Base-by-base conservation (phyloP, 2,329 filamentous ascomycete species). In the Escovopsis sp. region DNA sequence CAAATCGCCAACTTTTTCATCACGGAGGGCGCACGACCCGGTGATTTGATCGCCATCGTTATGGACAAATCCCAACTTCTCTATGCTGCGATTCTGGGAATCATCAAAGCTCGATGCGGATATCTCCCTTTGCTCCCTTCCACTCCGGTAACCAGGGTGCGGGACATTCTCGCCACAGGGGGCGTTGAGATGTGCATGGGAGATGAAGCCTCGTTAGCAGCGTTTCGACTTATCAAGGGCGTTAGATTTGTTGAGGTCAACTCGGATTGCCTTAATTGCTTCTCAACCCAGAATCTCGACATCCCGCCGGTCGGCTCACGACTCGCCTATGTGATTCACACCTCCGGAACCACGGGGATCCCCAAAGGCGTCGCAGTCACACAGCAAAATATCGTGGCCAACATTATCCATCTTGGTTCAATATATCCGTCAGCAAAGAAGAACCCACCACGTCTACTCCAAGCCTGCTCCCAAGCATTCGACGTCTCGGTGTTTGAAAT, bases 401-500 rank as follows among this genome's bases (percentile, higher is more conserved):
- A 92, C 43, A 61, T 93, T n/a, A 62, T 72, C 14, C 63, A 71
- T 9, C 62, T 94, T 6, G 64, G 67, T 3, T 58, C 64, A 3
- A 58, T 82, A 0, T 93, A 92, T 48, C 79, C 81, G 0, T 58
- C 61, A 0, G 49, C 57, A 1, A 19, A 39, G 6, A 28, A 27
- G 1, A 46, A 46, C 1, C 45, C 55, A 1, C 70, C 75, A 1
- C 69, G 75, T n/a, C 61, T 93, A 23, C 61, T 94, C 0, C 86
- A 93, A 54, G 74, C 81, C 2, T 92, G 81, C 48, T 88, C 83
- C 0, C 81, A 86, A 48, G 79, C 79, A 0, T 93, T 92, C 49
- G 83, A 92, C 48, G 76, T 92, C 2, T 92, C 84, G 1, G 80
- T 92, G 0, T 92, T 92, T 50, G 86, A 93, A 48, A 87, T 92